These are phyloP conservation scores for Nemania bipapillata DNA, from an alignment of 2,329 filamentous ascomycete species.

Conservation along the genomic window DNA sequence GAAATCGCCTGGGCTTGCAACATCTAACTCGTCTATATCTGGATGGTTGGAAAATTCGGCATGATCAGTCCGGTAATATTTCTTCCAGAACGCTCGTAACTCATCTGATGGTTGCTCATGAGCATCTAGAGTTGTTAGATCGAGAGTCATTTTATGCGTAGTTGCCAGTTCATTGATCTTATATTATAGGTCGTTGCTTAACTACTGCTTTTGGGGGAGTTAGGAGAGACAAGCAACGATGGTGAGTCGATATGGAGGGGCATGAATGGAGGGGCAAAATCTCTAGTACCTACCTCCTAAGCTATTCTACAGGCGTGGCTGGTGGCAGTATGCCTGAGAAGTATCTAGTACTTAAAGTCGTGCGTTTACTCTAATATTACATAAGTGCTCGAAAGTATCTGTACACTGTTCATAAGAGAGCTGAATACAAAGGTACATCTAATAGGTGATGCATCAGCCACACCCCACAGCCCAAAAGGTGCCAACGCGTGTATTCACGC, in stretches of 20 bases:
- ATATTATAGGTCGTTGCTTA: not conserved
- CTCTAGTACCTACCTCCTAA: not conserved
- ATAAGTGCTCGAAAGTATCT: too few species aligned
- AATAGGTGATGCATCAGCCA: not conserved
- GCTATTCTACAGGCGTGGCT: not conserved
- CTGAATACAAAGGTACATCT: too few species aligned
- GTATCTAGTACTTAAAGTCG: not conserved
- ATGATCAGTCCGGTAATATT: conserved; percentile 70
- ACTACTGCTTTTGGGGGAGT: not conserved
- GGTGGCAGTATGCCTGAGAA: too few species aligned
- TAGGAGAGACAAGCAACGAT: not conserved
- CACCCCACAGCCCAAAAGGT: conserved; percentile 2
- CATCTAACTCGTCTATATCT: conserved; percentile 65
- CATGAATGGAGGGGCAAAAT: not conserved
- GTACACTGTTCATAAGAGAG: too few species aligned
- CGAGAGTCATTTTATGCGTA: conserved; percentile 53
- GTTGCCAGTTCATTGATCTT: not conserved
- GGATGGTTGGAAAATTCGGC: conserved; percentile 63
- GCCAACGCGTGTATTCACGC: conserved; percentile 3
- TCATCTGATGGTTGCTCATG: conserved; percentile 79
- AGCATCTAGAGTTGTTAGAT: conserved; percentile 71
- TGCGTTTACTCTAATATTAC: too few species aligned
- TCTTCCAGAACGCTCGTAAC: conserved; percentile 79
- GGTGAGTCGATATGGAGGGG: not conserved
- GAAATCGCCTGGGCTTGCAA: conserved; percentile 58